phyloP scores from a whole-genome alignment of 257 asterid genomes.

The Plantago ovata region DNA sequence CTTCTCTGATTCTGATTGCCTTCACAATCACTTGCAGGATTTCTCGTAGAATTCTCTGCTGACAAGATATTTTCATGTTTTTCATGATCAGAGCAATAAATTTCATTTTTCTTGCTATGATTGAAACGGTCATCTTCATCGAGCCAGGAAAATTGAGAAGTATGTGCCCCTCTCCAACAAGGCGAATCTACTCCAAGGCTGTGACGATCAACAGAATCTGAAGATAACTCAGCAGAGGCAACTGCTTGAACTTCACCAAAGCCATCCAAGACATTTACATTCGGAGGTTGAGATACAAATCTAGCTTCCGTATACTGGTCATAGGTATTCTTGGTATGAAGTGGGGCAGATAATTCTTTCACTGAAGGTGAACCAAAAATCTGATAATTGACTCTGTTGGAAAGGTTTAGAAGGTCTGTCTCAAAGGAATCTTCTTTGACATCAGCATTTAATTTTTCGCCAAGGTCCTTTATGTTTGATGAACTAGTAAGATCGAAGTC shows the following conservation, averaged over 20 bases:
- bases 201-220: slow-evolving; percentile 60
- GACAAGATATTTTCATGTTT: slow-evolving; percentile 30
- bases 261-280: slow-evolving; percentile 24
- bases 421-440: slow-evolving; percentile 29
- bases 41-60: slow-evolving; percentile 27
- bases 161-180: slow-evolving; percentile 92
- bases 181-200: slow-evolving; percentile 82
- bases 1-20: slow-evolving; percentile 26
- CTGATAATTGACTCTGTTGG: slow-evolving; percentile 31
- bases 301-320: slow-evolving; percentile 22
- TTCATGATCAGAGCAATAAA: slow-evolving; percentile 28
- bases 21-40: slow-evolving; percentile 31
- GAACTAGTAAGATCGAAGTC: slow-evolving; percentile 28
- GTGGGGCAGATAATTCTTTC: slow-evolving; percentile 30
- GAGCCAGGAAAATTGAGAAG: slow-evolving; percentile 43
- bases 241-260: slow-evolving; percentile 32
- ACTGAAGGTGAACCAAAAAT: slow-evolving; percentile 22
- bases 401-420: slow-evolving; percentile 27
- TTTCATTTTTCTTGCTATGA: slow-evolving; percentile 32
- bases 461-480: slow-evolving; percentile 35
- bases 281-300: slow-evolving; percentile 37
- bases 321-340: slow-evolving; percentile 26
- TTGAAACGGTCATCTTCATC: slow-evolving; percentile 42
- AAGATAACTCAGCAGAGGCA: slow-evolving; percentile 36
- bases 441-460: slow-evolving; percentile 26